phyloP scores from a whole-genome alignment of 192 early-diverging fungal genomes.

The Entomortierella parvispora region DNA sequence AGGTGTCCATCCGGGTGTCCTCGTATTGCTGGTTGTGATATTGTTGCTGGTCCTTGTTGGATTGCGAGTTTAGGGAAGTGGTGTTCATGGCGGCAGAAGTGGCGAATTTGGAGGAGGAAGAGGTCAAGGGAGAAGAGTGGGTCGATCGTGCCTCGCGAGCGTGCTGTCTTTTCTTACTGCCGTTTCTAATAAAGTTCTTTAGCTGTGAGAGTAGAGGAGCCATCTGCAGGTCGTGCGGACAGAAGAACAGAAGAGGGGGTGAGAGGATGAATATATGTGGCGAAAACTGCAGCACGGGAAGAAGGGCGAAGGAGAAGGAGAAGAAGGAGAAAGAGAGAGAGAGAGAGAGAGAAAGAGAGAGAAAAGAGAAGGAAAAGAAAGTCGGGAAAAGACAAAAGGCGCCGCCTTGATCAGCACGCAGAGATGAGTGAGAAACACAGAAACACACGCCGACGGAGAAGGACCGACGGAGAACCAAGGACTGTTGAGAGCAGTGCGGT shows the following conservation, averaged over 20 bases:
- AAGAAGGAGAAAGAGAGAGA: background rate
- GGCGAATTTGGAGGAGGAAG: background rate
- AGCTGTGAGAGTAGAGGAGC: slow-evolving; percentile 1
- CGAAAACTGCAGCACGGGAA: background rate
- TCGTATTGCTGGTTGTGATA: background rate
- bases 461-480: too few relatives aligned
- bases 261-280: background rate
- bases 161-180: slow-evolving; percentile 3
- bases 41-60: background rate
- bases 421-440: too few relatives aligned
- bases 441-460: too few relatives aligned
- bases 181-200: slow-evolving; percentile 13
- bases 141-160: background rate
- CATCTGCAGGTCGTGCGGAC: background rate
- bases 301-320: background rate
- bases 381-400: background rate
- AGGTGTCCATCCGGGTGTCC: background rate
- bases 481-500: too few relatives aligned
- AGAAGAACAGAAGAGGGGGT: background rate
- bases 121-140: background rate
- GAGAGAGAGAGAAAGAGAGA: background rate
- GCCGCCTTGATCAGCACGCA: background rate
- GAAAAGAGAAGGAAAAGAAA: background rate
- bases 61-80: background rate
- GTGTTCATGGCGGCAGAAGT: background rate